Evolutionary conservation across 1,139 yeast species (phyloP), one percentile per base, ranked within the genome.

Genomic region (Blastobotrys capitulatus): DNA sequence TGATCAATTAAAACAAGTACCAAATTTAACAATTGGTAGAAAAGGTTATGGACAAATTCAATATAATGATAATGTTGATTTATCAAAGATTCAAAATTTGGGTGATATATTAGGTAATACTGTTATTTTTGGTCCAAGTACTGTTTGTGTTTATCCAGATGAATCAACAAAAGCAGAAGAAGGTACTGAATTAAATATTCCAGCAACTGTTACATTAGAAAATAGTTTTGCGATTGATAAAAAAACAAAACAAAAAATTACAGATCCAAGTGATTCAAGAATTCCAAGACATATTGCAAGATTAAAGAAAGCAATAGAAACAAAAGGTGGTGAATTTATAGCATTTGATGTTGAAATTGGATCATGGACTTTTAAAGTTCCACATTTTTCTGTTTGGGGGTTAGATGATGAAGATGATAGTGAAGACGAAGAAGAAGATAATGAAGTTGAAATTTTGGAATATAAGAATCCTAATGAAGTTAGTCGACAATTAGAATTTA

Each of bases 321-420:
- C 77, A 54, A 75, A 72, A 45, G 96, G 92, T 3, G 86, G 85
- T 79, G 83, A 83, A 54, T 87, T 84, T 63, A 72, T 89, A 9
- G 82, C 90, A 3, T 89, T 83, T 62, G 90, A 85, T 60, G 90
- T 89, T 1, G 74, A 80, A 20, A 78, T 80, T n/a, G 86, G 86
- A 22, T 68, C 77, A 7, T 89, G 92, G 89, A 81, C 85, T 0
- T 89, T 88, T 66, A 79, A 75, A 58, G 97, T 92, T 1, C 82
- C 85, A 56, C 98, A 92, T 70, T 92, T 92, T 61, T 88, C 96
- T 69, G 78, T 85, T 6, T 92, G 97, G 96, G 97, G 97, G 2
- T 69, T 92, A 43, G 76, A 83, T 19, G 89, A 83, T 52, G 86
- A 81, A 26, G 81, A 78, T 40, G 46, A 35, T 9, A 31, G 32